Evolutionary conservation across 306 rosid genomes (phyloP), one percentile per base, ranked within the genome.

Genomic region (Castanospermum australe): DNA sequence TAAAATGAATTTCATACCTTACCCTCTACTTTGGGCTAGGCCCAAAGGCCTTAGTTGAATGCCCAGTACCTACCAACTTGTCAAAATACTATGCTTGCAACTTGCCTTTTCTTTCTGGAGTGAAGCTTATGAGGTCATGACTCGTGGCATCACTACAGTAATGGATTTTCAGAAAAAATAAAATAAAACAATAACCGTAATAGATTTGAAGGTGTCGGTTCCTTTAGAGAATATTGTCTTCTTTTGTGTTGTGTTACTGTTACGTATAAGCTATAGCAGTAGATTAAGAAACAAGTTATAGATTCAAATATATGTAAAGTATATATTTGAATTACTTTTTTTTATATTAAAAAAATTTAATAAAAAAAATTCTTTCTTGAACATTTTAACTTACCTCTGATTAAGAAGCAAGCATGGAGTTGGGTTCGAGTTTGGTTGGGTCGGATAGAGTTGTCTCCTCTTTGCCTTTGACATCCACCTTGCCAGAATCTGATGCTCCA

Each of bases 401-500:
- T 51, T 48, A 38, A 14, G 56, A 33, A 65, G 33, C 30, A 65
- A 52, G 33, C n/a, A n/a, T n/a, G n/a, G n/a, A n/a, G n/a, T n/a
- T n/a, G n/a, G n/a, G n/a, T n/a, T n/a, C n/a, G n/a, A n/a, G n/a
- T n/a, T n/a, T n/a, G 13, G 35, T 62, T 3, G 28, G 2, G 35
- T 64, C 9, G 18, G 2, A 7, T 8, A 67, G 28, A 45, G 17
- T 57, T 44, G 74, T 48, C 65, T 45, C 57, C 66, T 73, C 66
- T 73, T 30, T 67, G 61, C 30, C 73, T 38, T 74, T 60, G 68
- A 50, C 68, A 42, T 50, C 73, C 71, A 50, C 41, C 30, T 41
- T 54, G 4, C 38, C 4, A 75, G 84, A 84, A 84, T 80, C 51
- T 17, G 75, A 84, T 84, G 21, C 84, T 32, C 2, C 42, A 32